Evolutionary conservation across 768 basidiomycete species (phyloP), one percentile per base, ranked within the genome.

Genomic region (Tulasnella sp.): DNA sequence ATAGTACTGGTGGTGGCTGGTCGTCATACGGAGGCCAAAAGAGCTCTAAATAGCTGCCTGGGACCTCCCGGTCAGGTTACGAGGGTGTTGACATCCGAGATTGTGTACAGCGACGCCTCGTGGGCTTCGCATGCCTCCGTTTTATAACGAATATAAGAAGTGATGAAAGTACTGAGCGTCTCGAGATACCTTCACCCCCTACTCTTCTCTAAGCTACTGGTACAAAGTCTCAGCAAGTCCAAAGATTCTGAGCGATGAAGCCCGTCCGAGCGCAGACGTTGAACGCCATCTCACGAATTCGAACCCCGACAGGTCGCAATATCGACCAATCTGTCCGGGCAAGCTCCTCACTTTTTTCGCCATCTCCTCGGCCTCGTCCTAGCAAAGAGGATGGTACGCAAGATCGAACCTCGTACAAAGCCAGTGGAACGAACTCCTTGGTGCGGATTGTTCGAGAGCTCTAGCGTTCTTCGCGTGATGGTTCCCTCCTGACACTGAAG

Each of bases 1-100:
- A 72, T 35, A 40, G 75, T 29, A 16, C 51, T 75, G 77, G 77
- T n/a, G 55, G 72, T 20, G 75, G 75, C 7, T 75, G 75, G 75
- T 37, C 48, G 26, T 75, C 75, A 4, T 67, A 51, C 51, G 75
- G 75, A 67, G 75, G 57, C 51, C 48, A 75, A n/a, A 75, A 61
- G 75, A n/a, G 20, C 37, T 46, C 29, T 51, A 74, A 75, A n/a
- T 75, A 40, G 39, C 9, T 35, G 18, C 5, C 37, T 37, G 40
- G 1, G 48, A 51, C 42, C 3, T 51, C n/a, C 48, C 48, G 48
- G 23, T 13, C 42, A 5, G 6, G 48, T 51, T 20, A 18, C 23
- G 48, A 51, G 23, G 48, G 5, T 20, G 48, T 51, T 18, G 15
- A 42, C 5, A n/a, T 72, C 70, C 29, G 44, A n/a, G 35, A 18